Evolutionary conservation across 176 grass and related monocot genomes (phyloP).

Genomic region (Oryza australiensis): DNA sequence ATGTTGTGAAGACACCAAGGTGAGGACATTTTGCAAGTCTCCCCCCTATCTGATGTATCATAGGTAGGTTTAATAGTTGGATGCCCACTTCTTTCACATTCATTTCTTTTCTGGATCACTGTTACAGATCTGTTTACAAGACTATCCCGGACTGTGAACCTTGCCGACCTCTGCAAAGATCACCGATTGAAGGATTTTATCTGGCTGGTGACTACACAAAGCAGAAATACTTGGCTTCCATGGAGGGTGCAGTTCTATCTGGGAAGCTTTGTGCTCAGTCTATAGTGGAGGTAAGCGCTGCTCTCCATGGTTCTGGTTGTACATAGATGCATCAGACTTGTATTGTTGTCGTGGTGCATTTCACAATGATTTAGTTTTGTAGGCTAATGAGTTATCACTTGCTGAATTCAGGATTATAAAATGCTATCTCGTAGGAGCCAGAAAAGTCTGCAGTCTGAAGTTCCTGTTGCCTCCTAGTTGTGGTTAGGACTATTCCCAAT

Average conservation of each 20-base stretch:
- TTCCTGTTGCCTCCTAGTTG: constrained; percentile 41
- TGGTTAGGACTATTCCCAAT: constrained; percentile 11
- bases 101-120: neutral
- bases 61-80: neutral
- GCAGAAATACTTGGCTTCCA: constrained; percentile 96
- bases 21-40: constrained; percentile 29
- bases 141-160: constrained; percentile 86
- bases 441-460: constrained; percentile 43
- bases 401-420: constrained; percentile 65
- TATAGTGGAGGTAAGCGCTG: constrained; percentile 63
- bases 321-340: neutral
- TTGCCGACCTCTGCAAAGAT: constrained; percentile 83
- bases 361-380: neutral
- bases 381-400: neutral
- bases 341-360: neutral
- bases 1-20: constrained; percentile 94
- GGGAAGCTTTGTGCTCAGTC: constrained; percentile 90
- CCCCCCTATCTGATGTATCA: neutral
- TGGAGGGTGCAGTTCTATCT: constrained; percentile 90
- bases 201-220: constrained; percentile 94
- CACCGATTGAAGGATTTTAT: constrained; percentile 91
- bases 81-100: neutral
- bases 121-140: constrained; percentile 92
- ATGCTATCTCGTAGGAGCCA: constrained; percentile 46
- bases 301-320: neutral